Base-by-base conservation (phyloP, 2,329 filamentous ascomycete genomes). In the Trichoderma polysporum region DNA sequence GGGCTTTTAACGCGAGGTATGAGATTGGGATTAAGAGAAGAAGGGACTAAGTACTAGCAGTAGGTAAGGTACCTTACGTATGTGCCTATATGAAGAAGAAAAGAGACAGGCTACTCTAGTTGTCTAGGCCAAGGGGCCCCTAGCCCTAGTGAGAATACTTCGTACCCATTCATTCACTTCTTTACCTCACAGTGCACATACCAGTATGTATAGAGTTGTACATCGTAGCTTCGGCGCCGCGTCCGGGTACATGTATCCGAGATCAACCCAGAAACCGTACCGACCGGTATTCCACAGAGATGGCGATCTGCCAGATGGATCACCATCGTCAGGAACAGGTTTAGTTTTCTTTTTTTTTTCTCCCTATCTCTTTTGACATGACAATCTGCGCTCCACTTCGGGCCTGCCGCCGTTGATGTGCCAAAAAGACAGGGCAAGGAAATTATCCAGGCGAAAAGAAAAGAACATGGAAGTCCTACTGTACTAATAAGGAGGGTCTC, bases 271-370 rank as follows among this genome's bases (percentile, higher is more conserved):
- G 29, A 31, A 45, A 45, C 54, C 50, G 60, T 41, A 54, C 27
- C 47, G 25, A 53, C n/a, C 25, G 33, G 33, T 25, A 62, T 19
- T 27, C 58, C 31, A 37, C 15, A 54, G 50, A 63, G 27, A 63
- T 63, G 49, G 29, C 31, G 52, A 65, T 65, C 62, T 57, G 39
- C 47, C 52, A 45, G 60, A 64, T 64, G 25, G 39, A 56, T 53
- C 50, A 52, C 39, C 22, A 19, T 39, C 39, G 53, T 31, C 62
- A 65, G 62, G 62, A 65, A 65, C 62, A 58, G 53, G 62, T 39
- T 31, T 49, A 65, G 53, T 58, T 58, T 56, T 64, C 29, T 19
- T 47, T 22, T 9, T 8, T 35, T 49, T 41, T 35, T 35, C 52
- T 61, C 33, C 27, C n/a, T 15, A 50, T 45, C 41, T 45, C 10